Percentiles rank a stretch among this genome's conserved stretches.
phyloP scores from a whole-genome alignment of 257 asterid species.

The Fraxinus anomala region DNA sequence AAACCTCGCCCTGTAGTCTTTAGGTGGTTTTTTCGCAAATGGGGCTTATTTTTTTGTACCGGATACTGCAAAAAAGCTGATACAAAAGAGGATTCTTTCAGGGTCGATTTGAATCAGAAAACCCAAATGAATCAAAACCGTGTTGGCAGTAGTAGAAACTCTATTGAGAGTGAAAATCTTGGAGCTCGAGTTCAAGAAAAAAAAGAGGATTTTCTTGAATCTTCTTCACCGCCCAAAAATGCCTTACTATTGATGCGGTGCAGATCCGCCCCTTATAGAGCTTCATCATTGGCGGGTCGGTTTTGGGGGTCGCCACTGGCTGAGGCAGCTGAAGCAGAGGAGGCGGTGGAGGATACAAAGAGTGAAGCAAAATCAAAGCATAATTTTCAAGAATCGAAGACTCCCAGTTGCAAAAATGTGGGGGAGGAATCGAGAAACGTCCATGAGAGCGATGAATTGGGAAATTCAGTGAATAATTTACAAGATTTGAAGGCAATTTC shows the following conservation, averaged over 20 bases:
- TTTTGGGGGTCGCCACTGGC: slow-evolving; percentile 69
- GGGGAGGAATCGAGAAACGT: slow-evolving; percentile 34
- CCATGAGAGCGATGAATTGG: slow-evolving; percentile 29
- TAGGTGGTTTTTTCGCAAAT: slow-evolving; percentile 33
- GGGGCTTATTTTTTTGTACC: slow-evolving; percentile 44
- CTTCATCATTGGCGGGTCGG: slow-evolving; percentile 73
- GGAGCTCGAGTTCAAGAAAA: slow-evolving; percentile 24
- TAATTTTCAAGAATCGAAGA: slow-evolving; percentile 25
- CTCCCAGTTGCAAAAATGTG: slow-evolving; percentile 22
- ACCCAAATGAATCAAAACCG: slow-evolving; percentile 16
- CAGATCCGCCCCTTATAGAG: slow-evolving; percentile 96
- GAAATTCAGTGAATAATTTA: slow-evolving; percentile 13
- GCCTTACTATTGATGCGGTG: slow-evolving; percentile 79
- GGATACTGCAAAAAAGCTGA: slow-evolving; percentile 55
- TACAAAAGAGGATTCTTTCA: slow-evolving; percentile 38
- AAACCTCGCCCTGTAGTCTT: slow-evolving; percentile 21
- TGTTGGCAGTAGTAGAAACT: slow-evolving; percentile 23
- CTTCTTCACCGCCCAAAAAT: slow-evolving; percentile 57
- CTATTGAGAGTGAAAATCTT: slow-evolving; percentile 24
- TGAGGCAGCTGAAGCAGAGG: slow-evolving; percentile 1
- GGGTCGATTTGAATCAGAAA: slow-evolving; percentile 31
- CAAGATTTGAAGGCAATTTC: slow-evolving; percentile 34
- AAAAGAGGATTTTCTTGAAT: slow-evolving; percentile 34
- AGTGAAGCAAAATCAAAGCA: slow-evolving; percentile 17
- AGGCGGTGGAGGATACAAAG: slow-evolving; percentile 10